Evolutionary conservation across 345 rosid genomes (phyloP).

Genomic region (Linum lewisii): DNA sequence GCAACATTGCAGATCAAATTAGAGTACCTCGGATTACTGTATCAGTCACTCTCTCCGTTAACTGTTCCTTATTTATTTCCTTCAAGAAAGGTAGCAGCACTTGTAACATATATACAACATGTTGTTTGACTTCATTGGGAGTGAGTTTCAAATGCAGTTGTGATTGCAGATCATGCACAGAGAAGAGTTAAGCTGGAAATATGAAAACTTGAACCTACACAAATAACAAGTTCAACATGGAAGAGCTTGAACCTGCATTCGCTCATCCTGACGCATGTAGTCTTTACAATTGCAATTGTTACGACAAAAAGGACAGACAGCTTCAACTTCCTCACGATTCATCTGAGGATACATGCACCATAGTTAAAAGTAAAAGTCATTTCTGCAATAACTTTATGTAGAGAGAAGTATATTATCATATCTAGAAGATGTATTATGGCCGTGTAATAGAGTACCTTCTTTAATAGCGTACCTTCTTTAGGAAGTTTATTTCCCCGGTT

Average conservation of each 20-base stretch:
- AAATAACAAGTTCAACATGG: background rate
- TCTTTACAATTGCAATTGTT: slow-evolving; percentile 18
- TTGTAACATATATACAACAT: slow-evolving; percentile 26
- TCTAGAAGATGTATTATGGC: background rate
- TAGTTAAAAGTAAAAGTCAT: background rate
- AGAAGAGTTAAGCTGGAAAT: background rate
- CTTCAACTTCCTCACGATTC: slow-evolving; percentile 10
- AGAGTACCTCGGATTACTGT: slow-evolving; percentile 28
- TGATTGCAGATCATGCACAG: slow-evolving; percentile 15
- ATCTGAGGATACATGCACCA: slow-evolving; percentile 13
- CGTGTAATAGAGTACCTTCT: no score
- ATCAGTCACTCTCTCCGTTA: slow-evolving; percentile 32
- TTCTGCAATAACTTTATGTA: no score
- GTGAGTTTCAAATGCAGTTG: background rate
- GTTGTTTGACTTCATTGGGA: slow-evolving; percentile 18
- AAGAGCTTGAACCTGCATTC: slow-evolving; percentile 22
- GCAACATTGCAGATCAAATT: background rate
- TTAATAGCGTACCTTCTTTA: no score
- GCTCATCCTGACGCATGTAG: slow-evolving; percentile 15
- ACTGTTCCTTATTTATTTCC: slow-evolving; percentile 38
- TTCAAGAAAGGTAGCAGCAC: slow-evolving; percentile 39
- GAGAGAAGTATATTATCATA: background rate
- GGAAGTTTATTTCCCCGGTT: background rate
- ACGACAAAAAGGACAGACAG: slow-evolving; percentile 16
- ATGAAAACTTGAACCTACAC: background rate